phyloP scores from a whole-genome alignment of 768 basidiomycete genomes.

The Sarcodon aspratus region DNA sequence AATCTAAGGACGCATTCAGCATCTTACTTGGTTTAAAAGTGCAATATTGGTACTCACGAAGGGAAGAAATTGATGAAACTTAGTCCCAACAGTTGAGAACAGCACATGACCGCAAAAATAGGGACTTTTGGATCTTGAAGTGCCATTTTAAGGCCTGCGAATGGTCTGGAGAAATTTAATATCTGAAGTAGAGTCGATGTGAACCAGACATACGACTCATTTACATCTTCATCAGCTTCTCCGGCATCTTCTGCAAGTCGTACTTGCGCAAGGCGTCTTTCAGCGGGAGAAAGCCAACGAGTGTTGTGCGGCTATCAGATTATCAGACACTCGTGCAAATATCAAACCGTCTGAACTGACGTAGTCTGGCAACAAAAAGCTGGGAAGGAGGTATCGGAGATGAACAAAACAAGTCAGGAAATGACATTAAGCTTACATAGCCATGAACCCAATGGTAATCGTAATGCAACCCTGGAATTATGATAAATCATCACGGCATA shows the following conservation, averaged over 20 bases:
- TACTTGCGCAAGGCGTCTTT: slow-evolving; percentile 49
- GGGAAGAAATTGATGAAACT: slow-evolving; percentile 55
- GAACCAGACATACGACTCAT: slow-evolving; percentile 39
- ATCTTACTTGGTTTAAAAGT: neutral
- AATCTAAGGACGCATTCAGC: slow-evolving; percentile 21
- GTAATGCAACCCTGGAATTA: slow-evolving; percentile 46
- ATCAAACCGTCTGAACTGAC: slow-evolving; percentile 20
- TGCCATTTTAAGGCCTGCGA: slow-evolving; percentile 42
- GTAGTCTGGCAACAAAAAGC: slow-evolving; percentile 49
- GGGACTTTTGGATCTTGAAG: slow-evolving; percentile 42
- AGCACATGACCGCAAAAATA: slow-evolving; percentile 42
- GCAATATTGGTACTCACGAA: slow-evolving; percentile 19
- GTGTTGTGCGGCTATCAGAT: slow-evolving; percentile 44
- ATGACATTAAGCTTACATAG: slow-evolving; percentile 28
- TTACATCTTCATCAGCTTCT: slow-evolving; percentile 47
- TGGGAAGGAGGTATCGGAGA: slow-evolving; percentile 12
- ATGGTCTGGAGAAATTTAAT: slow-evolving; percentile 22
- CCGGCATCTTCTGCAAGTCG: slow-evolving; percentile 60
- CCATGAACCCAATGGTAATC: slow-evolving; percentile 41
- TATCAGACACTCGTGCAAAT: neutral
- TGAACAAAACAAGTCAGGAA: neutral
- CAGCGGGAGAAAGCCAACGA: slow-evolving; percentile 37
- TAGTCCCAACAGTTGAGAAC: slow-evolving; percentile 38
- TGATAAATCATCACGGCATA: neutral
- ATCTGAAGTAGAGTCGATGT: neutral